These are phyloP conservation scores for Penicillium sp. DNA, from an alignment of 2,329 filamentous ascomycete genomes.

Conservation along the genomic window DNA sequence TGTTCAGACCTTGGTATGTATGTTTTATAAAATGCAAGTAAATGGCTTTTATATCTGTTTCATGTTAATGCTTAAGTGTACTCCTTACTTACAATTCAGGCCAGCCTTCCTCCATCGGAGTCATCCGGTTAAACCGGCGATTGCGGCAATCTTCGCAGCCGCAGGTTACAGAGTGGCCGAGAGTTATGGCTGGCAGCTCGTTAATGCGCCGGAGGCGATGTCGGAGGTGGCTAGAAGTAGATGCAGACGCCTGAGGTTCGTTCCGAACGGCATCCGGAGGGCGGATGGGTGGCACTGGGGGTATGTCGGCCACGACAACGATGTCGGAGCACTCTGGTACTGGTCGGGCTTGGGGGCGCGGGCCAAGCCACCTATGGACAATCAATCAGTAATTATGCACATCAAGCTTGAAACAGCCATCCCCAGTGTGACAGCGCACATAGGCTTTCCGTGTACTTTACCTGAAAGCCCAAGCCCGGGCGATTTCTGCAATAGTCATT, in stretches of 20 bases:
- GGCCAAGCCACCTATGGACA: neutral
- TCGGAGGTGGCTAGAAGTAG: neutral
- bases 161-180: neutral
- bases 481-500: neutral
- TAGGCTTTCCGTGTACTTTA: neutral
- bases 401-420: neutral
- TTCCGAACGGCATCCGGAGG: neutral
- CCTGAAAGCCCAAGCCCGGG: neutral
- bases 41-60: slow-evolving; percentile 1
- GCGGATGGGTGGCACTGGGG: neutral
- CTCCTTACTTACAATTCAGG: neutral
- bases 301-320: neutral
- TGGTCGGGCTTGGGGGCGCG: neutral
- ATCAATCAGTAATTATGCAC: neutral
- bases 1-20: slow-evolving; percentile 1
- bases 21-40: slow-evolving; percentile 1
- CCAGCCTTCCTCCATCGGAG: neutral
- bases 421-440: neutral
- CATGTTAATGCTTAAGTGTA: slow-evolving; percentile 1
- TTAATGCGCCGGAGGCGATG: neutral
- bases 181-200: neutral
- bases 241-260: neutral
- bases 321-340: neutral
- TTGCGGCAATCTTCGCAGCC: neutral
- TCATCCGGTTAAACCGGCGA: neutral